phyloP scores from a whole-genome alignment of 345 rosid species.

The Sonneratia alba region DNA sequence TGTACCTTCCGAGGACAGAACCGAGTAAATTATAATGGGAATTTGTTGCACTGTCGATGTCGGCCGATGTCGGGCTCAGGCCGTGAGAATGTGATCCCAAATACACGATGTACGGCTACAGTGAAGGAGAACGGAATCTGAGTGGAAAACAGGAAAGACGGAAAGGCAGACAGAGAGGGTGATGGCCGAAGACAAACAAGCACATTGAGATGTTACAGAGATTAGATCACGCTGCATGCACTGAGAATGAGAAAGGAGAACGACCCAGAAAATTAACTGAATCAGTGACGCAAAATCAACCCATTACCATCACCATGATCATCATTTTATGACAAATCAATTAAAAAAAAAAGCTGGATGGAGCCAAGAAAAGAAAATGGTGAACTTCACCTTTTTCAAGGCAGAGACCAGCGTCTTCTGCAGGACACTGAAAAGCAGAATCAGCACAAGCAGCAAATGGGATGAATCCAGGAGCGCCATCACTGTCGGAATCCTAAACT shows the following conservation, averaged over 20 bases:
- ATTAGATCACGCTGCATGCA: too few relatives aligned
- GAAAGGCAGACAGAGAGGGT: too few relatives aligned
- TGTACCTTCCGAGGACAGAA: slow-evolving; percentile 16
- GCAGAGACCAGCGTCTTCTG: slow-evolving; percentile 24
- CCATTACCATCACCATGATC: not conserved
- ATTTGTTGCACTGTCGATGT: slow-evolving; percentile 5
- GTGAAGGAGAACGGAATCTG: too few relatives aligned
- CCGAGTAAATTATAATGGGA: slow-evolving; percentile 24
- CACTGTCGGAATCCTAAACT: not conserved
- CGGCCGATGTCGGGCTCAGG: slow-evolving; percentile 4
- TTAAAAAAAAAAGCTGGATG: too few relatives aligned
- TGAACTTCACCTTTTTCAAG: slow-evolving; percentile 22
- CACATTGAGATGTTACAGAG: too few relatives aligned
- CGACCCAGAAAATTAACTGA: not conserved
- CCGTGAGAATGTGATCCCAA: slow-evolving; percentile 24
- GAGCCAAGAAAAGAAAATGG: not conserved
- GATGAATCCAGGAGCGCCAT: slow-evolving; percentile 24
- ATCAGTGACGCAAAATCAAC: not conserved
- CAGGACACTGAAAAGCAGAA: slow-evolving; percentile 22
- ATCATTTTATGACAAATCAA: not conserved
- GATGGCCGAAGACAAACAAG: too few relatives aligned
- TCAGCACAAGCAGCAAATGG: slow-evolving; percentile 4
- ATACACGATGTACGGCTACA: slow-evolving; percentile 27
- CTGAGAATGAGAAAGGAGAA: too few relatives aligned
- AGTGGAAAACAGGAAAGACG: too few relatives aligned